These are phyloP conservation scores for Leccinum subgranulosum DNA, from an alignment of 768 basidiomycete species.

Conservation along the genomic window DNA sequence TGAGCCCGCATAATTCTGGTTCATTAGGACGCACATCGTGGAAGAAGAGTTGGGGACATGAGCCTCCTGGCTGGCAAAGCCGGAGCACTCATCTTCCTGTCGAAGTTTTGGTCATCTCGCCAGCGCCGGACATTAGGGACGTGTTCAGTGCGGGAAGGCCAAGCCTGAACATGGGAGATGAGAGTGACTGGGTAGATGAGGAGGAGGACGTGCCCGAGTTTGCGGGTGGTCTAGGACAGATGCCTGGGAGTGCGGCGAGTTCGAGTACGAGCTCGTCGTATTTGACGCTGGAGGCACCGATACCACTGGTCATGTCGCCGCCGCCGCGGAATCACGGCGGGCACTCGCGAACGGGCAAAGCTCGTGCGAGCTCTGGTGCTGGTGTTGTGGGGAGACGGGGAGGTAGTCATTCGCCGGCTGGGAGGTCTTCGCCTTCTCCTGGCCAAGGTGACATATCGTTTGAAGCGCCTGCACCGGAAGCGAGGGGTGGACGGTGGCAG, in stretches of 20 bases:
- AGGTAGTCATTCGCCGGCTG: conserved; percentile 56
- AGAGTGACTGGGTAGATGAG: conserved; percentile 87
- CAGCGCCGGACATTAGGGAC: conserved; percentile 57
- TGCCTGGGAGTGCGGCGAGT: conserved; percentile 28
- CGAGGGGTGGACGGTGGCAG: conserved; percentile 60
- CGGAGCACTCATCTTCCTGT: conserved; percentile 64
- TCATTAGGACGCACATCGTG: conserved; percentile 69
- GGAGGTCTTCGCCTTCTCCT: conserved; percentile 59
- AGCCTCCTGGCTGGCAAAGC: conserved; percentile 82
- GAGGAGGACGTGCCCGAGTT: conserved; percentile 73
- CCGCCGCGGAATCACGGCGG: conserved; percentile 47
- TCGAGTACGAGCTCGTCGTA: conserved; percentile 25
- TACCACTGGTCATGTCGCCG: conserved; percentile 44
- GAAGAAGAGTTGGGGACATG: conserved; percentile 88
- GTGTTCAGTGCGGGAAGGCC: conserved; percentile 67
- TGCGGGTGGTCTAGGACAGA: conserved; percentile 76
- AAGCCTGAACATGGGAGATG: conserved; percentile 62
- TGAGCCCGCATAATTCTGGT: conserved; percentile 48
- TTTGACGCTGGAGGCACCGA: conserved; percentile 34
- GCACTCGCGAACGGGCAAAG: conserved; percentile 35
- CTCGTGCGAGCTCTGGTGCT: conserved; percentile 21
- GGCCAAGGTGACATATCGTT: conserved; percentile 41
- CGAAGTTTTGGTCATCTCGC: conserved; percentile 73
- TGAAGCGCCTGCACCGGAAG: conserved; percentile 40
- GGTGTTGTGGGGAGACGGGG: conserved; percentile 38